Percentiles rank a stretch among this genome's conserved stretches.
phyloP scores from a whole-genome alignment of 352 stramenopile species.

The Poterioochromonas sp. region DNA sequence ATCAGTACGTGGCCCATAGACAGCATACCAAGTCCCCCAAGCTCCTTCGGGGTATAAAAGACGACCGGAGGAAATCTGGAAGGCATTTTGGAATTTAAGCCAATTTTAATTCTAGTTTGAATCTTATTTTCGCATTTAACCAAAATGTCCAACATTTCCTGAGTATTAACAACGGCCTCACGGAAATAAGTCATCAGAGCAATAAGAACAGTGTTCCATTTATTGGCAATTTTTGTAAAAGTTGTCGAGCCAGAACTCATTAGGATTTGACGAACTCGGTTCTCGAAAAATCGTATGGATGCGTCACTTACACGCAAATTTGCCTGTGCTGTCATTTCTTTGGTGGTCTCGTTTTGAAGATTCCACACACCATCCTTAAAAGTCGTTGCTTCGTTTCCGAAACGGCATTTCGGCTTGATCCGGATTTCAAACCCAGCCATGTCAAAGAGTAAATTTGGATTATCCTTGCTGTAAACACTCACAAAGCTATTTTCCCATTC shows the following conservation, averaged over 20 bases:
- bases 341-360: conserved; percentile 97
- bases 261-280: conserved; percentile 96
- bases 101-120: conserved; percentile 99
- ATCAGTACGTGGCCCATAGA: conserved; percentile 99
- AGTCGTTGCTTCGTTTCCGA: conserved; percentile 72
- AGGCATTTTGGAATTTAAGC: conserved; percentile 99
- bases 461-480: conserved; percentile 98
- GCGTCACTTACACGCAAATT: conserved; percentile 88
- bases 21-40: conserved; percentile 97
- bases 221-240: conserved; percentile 99
- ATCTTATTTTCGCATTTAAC: conserved; percentile 99
- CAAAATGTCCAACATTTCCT: conserved; percentile 97
- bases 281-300: conserved; percentile 91
- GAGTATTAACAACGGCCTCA: conserved; percentile 97
- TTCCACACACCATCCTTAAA: conserved; percentile 99
- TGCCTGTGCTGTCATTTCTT: conserved; percentile 97
- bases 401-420: conserved; percentile 79
- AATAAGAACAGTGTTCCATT: conserved; percentile 84
- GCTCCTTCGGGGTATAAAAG: conserved; percentile 99
- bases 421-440: conserved; percentile 98
- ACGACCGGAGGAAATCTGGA: conserved; percentile 96
- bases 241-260: conserved; percentile 98
- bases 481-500: conserved; percentile 99
- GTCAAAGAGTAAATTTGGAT: conserved; percentile 99
- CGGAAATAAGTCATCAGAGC: conserved; percentile 98